These are phyloP conservation scores for Passiflora organensis DNA, from an alignment of 345 rosid genomes.

Conservation along the genomic window DNA sequence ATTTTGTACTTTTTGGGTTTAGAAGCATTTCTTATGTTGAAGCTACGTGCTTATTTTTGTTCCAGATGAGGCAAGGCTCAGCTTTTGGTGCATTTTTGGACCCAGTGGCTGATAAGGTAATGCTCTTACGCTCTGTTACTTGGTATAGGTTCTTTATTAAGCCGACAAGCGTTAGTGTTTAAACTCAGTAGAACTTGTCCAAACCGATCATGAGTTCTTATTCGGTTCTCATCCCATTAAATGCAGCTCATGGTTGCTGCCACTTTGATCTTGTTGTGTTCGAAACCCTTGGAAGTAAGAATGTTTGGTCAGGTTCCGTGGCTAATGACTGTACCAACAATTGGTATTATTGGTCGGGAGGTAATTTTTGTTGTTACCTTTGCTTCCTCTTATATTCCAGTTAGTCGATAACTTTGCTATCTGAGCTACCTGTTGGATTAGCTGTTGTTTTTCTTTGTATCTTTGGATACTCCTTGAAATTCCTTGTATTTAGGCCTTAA, in stretches of 20 bases:
- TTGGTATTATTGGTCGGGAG: conserved; percentile 96
- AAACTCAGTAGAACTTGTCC: too few relatives aligned
- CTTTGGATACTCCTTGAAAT: not conserved
- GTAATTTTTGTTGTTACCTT: conserved; percentile 28
- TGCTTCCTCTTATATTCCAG: not conserved
- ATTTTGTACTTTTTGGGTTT: not conserved
- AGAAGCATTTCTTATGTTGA: not conserved
- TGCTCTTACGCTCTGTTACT: too few relatives aligned
- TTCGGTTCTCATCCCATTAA: conserved; percentile 10
- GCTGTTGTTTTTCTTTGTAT: not conserved
- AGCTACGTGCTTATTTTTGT: conserved; percentile 2
- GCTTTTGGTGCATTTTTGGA: conserved; percentile 98
- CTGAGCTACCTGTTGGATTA: not conserved
- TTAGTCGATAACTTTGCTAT: not conserved
- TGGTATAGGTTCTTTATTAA: not conserved
- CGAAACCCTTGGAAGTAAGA: conserved; percentile 57
- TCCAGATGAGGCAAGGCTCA: conserved; percentile 81
- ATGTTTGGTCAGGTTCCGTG: conserved; percentile 63
- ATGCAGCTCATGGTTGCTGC: conserved; percentile 98
- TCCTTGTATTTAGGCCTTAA: too few relatives aligned
- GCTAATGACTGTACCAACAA: conserved; percentile 78
- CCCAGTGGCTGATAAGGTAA: conserved; percentile 99
- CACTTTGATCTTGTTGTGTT: conserved; percentile 78
- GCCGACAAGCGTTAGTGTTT: not conserved
- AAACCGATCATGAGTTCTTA: too few relatives aligned